Conservation (phyloP, 805 yeast species). For the Komagataella populi region DNA sequence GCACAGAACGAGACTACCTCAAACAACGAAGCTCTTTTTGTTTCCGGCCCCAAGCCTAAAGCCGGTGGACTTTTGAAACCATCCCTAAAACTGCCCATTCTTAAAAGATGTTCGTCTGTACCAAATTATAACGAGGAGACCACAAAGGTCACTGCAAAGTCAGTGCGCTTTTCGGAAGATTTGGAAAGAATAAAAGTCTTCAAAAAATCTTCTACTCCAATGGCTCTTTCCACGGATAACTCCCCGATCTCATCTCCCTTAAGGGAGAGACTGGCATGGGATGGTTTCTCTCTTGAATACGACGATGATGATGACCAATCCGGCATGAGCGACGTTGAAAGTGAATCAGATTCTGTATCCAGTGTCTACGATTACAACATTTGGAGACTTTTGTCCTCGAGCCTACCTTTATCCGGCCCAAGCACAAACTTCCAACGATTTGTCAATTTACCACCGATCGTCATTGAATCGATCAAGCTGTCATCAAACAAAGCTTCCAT, state of each 20-base stretch:
- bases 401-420: neutral
- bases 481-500: constrained; percentile 26
- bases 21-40: neutral
- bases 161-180: constrained; percentile 51
- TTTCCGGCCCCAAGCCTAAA: constrained; percentile 25
- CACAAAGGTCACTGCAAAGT: constrained; percentile 22
- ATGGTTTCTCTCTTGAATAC: constrained; percentile 3
- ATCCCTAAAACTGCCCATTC: constrained; percentile 30
- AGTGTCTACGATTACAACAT: constrained; percentile 2
- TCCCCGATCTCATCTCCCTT: constrained; percentile 25
- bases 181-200: constrained; percentile 53
- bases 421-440: neutral
- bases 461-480: constrained; percentile 22
- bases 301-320: constrained; percentile 14
- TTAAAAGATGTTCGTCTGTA: constrained; percentile 29
- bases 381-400: constrained; percentile 3
- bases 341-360: constrained; percentile 1
- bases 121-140: constrained; percentile 18
- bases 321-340: constrained; percentile 10
- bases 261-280: constrained; percentile 11
- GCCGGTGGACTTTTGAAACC: constrained; percentile 37
- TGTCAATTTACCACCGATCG: constrained; percentile 12
- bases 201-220: constrained; percentile 46
- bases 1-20: neutral
- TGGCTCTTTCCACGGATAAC: constrained; percentile 44